A percentile compares a stretch with the other conserved stretches of the same genome.
Evolutionary conservation across 345 rosid species (phyloP).

Genomic region (Camelina laxa): DNA sequence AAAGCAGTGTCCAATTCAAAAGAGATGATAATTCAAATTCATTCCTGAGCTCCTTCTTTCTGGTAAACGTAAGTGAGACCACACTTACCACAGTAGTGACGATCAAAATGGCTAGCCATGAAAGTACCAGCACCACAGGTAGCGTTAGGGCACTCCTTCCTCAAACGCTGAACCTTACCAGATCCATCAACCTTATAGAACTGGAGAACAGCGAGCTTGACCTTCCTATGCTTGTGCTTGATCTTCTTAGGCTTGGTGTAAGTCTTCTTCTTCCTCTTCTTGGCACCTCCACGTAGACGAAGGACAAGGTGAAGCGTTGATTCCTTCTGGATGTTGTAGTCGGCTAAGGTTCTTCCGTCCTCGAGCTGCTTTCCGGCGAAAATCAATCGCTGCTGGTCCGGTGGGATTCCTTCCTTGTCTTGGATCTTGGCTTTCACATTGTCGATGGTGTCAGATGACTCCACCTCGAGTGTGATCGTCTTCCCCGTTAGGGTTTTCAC

Average conservation of each 20-base stretch:
- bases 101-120: slow-evolving; percentile 75
- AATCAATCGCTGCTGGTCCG: slow-evolving; percentile 73
- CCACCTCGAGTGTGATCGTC: slow-evolving; percentile 52
- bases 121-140: slow-evolving; percentile 74
- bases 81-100: slow-evolving; percentile 80
- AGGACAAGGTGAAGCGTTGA: slow-evolving; percentile 60
- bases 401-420: slow-evolving; percentile 64
- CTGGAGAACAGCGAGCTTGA: slow-evolving; percentile 69
- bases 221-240: slow-evolving; percentile 75
- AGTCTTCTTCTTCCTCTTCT: slow-evolving; percentile 76
- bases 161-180: slow-evolving; percentile 63
- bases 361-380: slow-evolving; percentile 79
- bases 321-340: slow-evolving; percentile 64
- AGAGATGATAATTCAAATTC: neutral
- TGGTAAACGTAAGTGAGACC: slow-evolving; percentile 73
- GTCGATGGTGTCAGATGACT: slow-evolving; percentile 70
- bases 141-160: slow-evolving; percentile 71
- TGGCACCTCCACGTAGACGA: slow-evolving; percentile 61
- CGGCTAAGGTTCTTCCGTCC: slow-evolving; percentile 61
- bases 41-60: slow-evolving; percentile 60
- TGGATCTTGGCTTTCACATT: slow-evolving; percentile 77
- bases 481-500: slow-evolving; percentile 48
- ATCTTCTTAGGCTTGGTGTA: slow-evolving; percentile 78
- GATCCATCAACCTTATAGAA: slow-evolving; percentile 71
- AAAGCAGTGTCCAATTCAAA: slow-evolving; percentile 4